Evolutionary conservation across 139 green algal genomes (phyloP), one percentile per base, ranked within the genome.

Genomic region (Coccomyxa sp.): DNA sequence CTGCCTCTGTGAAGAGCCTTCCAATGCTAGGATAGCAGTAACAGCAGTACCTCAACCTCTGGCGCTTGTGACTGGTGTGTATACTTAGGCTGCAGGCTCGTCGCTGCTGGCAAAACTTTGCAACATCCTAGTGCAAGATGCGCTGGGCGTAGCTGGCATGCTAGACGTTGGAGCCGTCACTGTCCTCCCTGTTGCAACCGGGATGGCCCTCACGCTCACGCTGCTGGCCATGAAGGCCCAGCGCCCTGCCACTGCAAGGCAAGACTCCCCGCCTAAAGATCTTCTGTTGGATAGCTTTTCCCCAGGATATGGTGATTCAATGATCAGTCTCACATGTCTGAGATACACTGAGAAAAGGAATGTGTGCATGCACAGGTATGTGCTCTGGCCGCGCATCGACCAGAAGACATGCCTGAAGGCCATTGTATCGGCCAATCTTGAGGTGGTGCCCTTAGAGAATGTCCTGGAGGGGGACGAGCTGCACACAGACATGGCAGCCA

Each of bases 321-420:
- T n/a, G n/a, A n/a, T n/a, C n/a, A n/a, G n/a, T n/a, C n/a, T n/a
- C n/a, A n/a, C n/a, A n/a, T n/a, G n/a, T n/a, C n/a, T n/a, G n/a
- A n/a, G n/a, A n/a, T n/a, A 64, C 50, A 7, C 18, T 64, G 50
- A 64, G 50, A 31, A 31, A 22, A 18, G 22, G 3, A 64, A 18
- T 64, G 50, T 71, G 64, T 29, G 34, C 40, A 5, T 71, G 38
- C 31, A 16, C 71, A 79, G 84, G 70, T 92, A 89, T 76, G 94
- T 99, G 64, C 36, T 99, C 7, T 99, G 96, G 96, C 88, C 89
- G 10, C 87, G 96, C 18, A 92, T 99, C 22, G 96, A 99, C 83
- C 96, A 99, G 90, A 99, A 99, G 85, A 99, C 94, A 0, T 99
- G 96, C 86, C 79, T 99, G 37, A 99, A 99, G 79, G 81, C 83